These are phyloP conservation scores for Phaeomoniella chlamydospora DNA, from an alignment of 2,329 filamentous ascomycete species.

Conservation along the genomic window DNA sequence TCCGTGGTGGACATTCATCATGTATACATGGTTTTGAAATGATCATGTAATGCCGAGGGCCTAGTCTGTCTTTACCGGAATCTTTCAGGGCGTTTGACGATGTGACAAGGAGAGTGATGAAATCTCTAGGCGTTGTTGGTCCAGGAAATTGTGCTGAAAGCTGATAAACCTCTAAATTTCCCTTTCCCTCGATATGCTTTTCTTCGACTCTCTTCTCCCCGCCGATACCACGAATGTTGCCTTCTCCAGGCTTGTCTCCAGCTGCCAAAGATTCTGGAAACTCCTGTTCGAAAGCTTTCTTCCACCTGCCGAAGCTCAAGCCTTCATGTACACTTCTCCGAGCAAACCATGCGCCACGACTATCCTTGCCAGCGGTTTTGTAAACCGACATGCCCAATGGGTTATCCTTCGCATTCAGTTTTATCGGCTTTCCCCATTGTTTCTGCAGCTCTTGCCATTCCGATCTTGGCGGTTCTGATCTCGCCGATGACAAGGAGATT, in stretches of 20 bases:
- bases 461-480: constrained; percentile 32
- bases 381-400: constrained; percentile 64
- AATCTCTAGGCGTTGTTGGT: constrained; percentile 76
- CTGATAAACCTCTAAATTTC: constrained; percentile 51
- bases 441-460: constrained; percentile 52
- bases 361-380: constrained; percentile 65
- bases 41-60: constrained; percentile 63
- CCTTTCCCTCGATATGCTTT: constrained; percentile 26
- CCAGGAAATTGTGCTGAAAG: constrained; percentile 82
- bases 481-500: constrained; percentile 36
- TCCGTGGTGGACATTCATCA: constrained; percentile 52
- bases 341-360: constrained; percentile 81
- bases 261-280: constrained; percentile 64
- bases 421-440: constrained; percentile 75
- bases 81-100: constrained; percentile 31
- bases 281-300: constrained; percentile 60
- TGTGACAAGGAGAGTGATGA: constrained; percentile 64
- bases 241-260: constrained; percentile 54
- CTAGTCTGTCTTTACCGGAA: constrained; percentile 10
- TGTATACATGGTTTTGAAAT: constrained; percentile 76
- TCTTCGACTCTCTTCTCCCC: constrained; percentile 62
- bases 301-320: constrained; percentile 63
- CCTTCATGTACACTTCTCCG: constrained; percentile 70
- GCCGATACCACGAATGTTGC: constrained; percentile 71
- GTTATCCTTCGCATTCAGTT: constrained; percentile 57